Evolutionary conservation across 2,329 filamentous ascomycete species (phyloP).

Genomic region (Aureobasidium musti): DNA sequence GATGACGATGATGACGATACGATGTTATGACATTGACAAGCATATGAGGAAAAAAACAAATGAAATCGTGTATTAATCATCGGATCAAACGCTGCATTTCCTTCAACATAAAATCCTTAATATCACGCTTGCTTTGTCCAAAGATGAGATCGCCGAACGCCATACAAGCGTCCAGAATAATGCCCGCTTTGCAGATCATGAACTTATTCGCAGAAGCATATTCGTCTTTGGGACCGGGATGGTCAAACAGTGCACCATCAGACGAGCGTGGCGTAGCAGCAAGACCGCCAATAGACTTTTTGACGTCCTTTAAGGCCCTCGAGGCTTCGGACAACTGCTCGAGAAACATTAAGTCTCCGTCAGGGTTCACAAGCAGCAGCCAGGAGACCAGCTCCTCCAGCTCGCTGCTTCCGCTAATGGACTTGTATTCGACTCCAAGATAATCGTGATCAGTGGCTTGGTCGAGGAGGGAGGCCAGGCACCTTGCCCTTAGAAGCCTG

Average conservation of each 20-base stretch:
- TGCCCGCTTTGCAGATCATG: not conserved
- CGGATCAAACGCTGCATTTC: not conserved
- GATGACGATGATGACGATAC: conserved; percentile 17
- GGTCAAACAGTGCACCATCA: not conserved
- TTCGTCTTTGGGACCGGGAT: not conserved
- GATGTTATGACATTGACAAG: conserved; percentile 10
- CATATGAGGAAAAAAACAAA: not conserved
- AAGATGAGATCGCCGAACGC: not conserved
- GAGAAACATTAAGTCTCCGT: not conserved
- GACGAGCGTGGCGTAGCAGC: not conserved
- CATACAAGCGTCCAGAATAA: not conserved
- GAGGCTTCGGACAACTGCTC: not conserved
- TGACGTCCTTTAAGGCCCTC: not conserved
- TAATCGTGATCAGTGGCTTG: too few species aligned
- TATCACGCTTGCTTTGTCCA: not conserved
- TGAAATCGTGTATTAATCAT: not conserved
- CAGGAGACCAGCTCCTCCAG: not conserved
- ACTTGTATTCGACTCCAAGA: not conserved
- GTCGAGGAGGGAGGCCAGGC: not conserved
- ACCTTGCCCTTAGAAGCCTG: not conserved
- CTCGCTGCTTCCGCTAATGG: not conserved
- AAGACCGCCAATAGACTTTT: not conserved
- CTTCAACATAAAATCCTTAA: not conserved
- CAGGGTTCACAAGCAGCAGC: not conserved
- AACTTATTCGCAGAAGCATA: not conserved